phyloP scores from a whole-genome alignment of 169 alveolate species.

The Babesia sp. region DNA sequence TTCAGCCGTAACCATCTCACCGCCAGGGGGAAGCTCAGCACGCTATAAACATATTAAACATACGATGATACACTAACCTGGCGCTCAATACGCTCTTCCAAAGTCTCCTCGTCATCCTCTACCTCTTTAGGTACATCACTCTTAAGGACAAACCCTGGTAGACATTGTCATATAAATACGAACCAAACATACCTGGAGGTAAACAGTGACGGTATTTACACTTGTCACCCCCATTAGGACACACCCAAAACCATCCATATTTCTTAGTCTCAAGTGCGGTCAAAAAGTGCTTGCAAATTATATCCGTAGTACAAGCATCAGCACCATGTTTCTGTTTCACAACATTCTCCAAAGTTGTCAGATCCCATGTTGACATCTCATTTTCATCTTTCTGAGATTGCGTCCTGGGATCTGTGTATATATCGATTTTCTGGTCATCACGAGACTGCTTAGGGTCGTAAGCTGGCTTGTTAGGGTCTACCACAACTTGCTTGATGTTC shows the following conservation, averaged over 20 bases:
- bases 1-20: slow-evolving; percentile 68
- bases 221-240: slow-evolving; percentile 98
- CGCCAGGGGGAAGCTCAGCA: slow-evolving; percentile 65
- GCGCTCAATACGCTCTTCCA: slow-evolving; percentile 66
- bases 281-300: slow-evolving; percentile 93
- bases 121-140: slow-evolving; percentile 63
- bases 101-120: slow-evolving; percentile 67
- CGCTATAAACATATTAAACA: slow-evolving; percentile 10
- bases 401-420: slow-evolving; percentile 93
- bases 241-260: slow-evolving; percentile 99
- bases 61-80: slow-evolving; percentile 33
- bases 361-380: slow-evolving; percentile 63
- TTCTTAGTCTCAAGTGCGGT: slow-evolving; percentile 94
- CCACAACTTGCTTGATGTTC: slow-evolving; percentile 80
- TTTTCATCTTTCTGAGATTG: slow-evolving; percentile 63
- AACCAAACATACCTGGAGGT: slow-evolving; percentile 89
- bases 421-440: slow-evolving; percentile 89
- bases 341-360: slow-evolving; percentile 64
- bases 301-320: slow-evolving; percentile 83
- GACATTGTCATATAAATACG: not conserved
- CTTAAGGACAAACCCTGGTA: slow-evolving; percentile 50
- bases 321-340: slow-evolving; percentile 80
- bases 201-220: slow-evolving; percentile 97
- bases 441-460: slow-evolving; percentile 82
- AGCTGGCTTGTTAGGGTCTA: slow-evolving; percentile 64